Conservation (phyloP, 2,329 filamentous ascomycete species). For the Penicillium sp. region DNA sequence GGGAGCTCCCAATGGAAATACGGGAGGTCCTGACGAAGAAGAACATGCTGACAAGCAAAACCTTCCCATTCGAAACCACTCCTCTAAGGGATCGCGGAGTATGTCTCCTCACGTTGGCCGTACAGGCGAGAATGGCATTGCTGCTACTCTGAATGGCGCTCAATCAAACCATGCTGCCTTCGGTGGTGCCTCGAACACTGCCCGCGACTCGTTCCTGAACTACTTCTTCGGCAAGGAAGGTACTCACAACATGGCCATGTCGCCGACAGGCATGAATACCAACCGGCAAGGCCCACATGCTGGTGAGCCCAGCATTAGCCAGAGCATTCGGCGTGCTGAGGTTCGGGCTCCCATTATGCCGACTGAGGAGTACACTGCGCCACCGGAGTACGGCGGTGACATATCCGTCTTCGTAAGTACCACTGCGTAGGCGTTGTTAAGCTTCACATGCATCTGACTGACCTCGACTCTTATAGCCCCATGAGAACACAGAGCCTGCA, state of each 20-base stretch:
- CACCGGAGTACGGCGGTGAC: constrained; percentile 44
- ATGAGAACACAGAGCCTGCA: constrained; percentile 68
- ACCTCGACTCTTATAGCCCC: constrained; percentile 29
- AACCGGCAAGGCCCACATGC: constrained; percentile 74
- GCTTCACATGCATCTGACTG: not conserved
- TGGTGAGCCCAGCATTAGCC: constrained; percentile 76
- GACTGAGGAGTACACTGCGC: constrained; percentile 41
- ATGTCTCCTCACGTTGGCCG: constrained; percentile 75
- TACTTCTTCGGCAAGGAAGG: constrained; percentile 98
- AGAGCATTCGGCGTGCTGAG: constrained; percentile 73
- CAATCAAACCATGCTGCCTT: constrained; percentile 63
- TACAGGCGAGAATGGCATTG: constrained; percentile 63
- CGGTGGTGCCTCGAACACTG: constrained; percentile 60
- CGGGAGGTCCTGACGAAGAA: constrained; percentile 62
- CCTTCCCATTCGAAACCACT: constrained; percentile 61
- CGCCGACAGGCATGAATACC: constrained; percentile 41
- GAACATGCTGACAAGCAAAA: constrained; percentile 57
- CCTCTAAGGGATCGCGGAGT: constrained; percentile 66
- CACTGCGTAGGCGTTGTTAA: not conserved
- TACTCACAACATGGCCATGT: constrained; percentile 47
- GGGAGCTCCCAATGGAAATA: constrained; percentile 66
- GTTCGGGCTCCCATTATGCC: constrained; percentile 46
- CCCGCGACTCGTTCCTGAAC: constrained; percentile 90
- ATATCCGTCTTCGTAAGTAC: constrained; percentile 51
- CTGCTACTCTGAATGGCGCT: constrained; percentile 66